Percentiles rank a stretch among this genome's conserved stretches.
phyloP scores from a whole-genome alignment of 23 red algal species.

The Cyanidium caldarium region DNA sequence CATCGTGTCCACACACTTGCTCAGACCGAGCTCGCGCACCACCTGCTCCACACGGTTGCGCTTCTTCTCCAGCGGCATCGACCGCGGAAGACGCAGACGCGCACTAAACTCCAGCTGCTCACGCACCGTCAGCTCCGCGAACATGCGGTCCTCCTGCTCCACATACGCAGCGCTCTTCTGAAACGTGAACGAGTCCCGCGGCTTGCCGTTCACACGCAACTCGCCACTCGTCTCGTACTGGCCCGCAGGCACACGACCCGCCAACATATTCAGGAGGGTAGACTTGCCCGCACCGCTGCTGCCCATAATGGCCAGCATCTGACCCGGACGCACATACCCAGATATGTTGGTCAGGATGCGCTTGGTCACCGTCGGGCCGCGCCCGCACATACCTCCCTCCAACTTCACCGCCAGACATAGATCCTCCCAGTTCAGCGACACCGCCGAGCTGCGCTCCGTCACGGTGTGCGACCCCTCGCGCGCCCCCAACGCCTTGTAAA shows the following conservation, averaged over 20 bases:
- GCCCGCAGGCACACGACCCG: conserved; percentile 43
- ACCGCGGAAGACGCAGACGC: conserved; percentile 37
- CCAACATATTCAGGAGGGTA: conserved; percentile 70
- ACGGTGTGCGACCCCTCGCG: background rate
- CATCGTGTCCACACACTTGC: conserved; percentile 33
- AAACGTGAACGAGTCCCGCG: conserved; percentile 44
- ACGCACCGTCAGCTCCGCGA: conserved; percentile 84
- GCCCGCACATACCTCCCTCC: background rate
- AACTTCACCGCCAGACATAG: background rate
- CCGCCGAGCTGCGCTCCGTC: background rate
- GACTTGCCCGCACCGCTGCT: conserved; percentile 73
- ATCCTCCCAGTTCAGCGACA: conserved; percentile 2
- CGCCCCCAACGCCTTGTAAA: too few species aligned
- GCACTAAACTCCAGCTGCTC: conserved; percentile 76
- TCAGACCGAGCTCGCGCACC: conserved; percentile 57
- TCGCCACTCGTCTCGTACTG: conserved; percentile 34
- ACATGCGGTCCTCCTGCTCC: conserved; percentile 75
- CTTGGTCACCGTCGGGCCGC: conserved; percentile 1
- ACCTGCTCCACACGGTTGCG: conserved; percentile 37
- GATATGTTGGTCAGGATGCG: conserved; percentile 23
- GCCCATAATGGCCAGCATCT: conserved; percentile 92
- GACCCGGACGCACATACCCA: conserved; percentile 57
- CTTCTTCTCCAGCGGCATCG: conserved; percentile 38
- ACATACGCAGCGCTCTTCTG: conserved; percentile 17
- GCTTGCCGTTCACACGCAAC: conserved; percentile 63